A percentile compares a stretch with the other conserved stretches of the same genome.
These are phyloP conservation scores for Fusarium oxysporum DNA, from an alignment of 2,329 filamentous ascomycete species.

Conservation along the genomic window DNA sequence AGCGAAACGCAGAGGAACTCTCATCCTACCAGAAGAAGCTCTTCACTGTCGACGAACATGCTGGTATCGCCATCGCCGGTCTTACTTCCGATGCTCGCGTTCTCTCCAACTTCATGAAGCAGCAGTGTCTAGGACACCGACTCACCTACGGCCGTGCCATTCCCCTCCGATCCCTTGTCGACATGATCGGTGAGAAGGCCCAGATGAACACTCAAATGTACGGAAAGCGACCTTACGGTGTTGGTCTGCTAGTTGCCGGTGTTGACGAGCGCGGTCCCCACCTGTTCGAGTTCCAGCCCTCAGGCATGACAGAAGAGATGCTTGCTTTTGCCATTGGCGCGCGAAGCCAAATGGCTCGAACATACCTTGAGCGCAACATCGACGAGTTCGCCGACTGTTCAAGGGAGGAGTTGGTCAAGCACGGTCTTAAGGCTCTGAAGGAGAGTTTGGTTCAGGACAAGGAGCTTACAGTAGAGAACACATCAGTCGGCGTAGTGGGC, in stretches of 20 bases:
- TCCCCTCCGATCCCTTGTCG: constrained; percentile 87
- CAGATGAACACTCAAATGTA: constrained; percentile 99
- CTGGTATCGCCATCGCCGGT: constrained; percentile 94
- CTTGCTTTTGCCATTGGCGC: constrained; percentile 95
- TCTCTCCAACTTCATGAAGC: constrained; percentile 99
- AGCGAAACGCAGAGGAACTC: constrained; percentile 99
- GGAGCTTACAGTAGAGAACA: constrained; percentile 97
- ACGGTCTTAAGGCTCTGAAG: constrained; percentile 91
- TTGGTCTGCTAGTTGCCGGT: constrained; percentile 90
- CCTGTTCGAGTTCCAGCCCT: constrained; percentile 98
- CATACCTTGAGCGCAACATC: constrained; percentile 93
- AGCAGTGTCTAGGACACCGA: constrained; percentile 95
- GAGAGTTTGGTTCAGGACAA: constrained; percentile 97
- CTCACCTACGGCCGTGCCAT: constrained; percentile 96
- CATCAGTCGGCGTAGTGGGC: constrained; percentile 88
- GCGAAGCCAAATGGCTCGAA: constrained; percentile 95
- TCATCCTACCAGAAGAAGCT: constrained; percentile 99
- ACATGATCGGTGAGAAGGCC: constrained; percentile 93
- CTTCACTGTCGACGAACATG: constrained; percentile 94
- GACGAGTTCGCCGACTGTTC: constrained; percentile 82
- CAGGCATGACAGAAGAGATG: constrained; percentile 97
- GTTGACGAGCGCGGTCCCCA: constrained; percentile 95
- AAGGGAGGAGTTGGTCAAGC: constrained; percentile 88
- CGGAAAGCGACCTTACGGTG: constrained; percentile 95
- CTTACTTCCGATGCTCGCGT: constrained; percentile 98